phyloP scores from a whole-genome alignment of 148 eudicot genomes.

The Gaultheria prostrata region DNA sequence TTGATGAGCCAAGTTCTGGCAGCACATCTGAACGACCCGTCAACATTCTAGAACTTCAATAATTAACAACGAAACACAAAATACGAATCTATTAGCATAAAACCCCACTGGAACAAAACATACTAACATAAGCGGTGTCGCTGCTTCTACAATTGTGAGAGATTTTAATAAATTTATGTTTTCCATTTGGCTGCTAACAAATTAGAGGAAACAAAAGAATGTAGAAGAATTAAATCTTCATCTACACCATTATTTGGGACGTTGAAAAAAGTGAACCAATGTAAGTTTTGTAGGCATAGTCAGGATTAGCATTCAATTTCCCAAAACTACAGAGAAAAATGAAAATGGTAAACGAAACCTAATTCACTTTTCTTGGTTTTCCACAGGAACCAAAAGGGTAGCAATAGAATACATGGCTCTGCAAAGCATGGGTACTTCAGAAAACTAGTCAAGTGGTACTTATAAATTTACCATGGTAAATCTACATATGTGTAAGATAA shows the following conservation, averaged over 20 bases:
- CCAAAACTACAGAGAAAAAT: not conserved
- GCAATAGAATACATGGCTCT: not conserved
- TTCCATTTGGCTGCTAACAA: not conserved
- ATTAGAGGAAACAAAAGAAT: not conserved
- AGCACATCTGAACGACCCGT: slow-evolving; percentile 53
- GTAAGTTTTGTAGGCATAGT: not conserved
- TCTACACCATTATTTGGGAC: not conserved
- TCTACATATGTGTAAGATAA: not conserved
- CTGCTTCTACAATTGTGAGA: not conserved
- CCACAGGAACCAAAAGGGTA: not conserved
- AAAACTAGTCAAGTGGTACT: not conserved
- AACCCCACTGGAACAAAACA: not conserved
- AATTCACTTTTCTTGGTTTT: not conserved
- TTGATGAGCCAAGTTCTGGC: slow-evolving; percentile 41
- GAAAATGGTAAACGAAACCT: not conserved
- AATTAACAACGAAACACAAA: not conserved
- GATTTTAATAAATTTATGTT: not conserved
- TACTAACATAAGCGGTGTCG: not conserved
- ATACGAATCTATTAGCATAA: not conserved
- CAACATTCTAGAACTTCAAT: slow-evolving; percentile 47
- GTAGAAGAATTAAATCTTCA: not conserved
- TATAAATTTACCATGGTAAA: not conserved
- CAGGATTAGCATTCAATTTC: not conserved
- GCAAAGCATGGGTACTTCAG: not conserved
- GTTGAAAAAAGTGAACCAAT: not conserved